Evolutionary conservation across 225 moss, liverwort and hornwort genomes (phyloP), one percentile per base, ranked within the genome.

Genomic region (Climacium dendroides): DNA sequence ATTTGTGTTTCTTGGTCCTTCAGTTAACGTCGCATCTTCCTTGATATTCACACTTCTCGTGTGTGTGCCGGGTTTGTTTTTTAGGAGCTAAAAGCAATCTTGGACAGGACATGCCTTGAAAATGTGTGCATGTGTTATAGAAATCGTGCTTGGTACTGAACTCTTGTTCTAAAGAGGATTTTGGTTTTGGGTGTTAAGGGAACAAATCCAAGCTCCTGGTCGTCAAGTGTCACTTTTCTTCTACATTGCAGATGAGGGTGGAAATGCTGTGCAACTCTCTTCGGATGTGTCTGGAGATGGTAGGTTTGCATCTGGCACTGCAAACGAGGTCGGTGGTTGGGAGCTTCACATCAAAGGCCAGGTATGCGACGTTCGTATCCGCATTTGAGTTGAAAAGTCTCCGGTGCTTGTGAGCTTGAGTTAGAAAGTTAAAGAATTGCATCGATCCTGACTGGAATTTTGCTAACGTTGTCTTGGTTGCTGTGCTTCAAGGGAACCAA

Each of bases 201-300:
- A 88, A 81, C 87, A 90, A 85, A 89, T 41, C 55, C 69, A 91
- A 88, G 61, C 71, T 83, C 87, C 93, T 89, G 83, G 74, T 81
- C 91, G 89, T 86, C 88, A 94, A 91, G 93, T 92, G 48, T 95
- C 97, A 59, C 89, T 99, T 47, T 95, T 99, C 74, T 97, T 97
- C 92, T 99, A 99, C 83, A 73, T 99, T 85, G 95, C 95, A 64
- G 95, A 97, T 88, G 99, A 99, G 86, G 90, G 88, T 67, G 93
- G 93, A 71, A 86, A 88, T 74, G n/a, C 93, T 16, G 61, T 99
- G 84, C 89, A 87, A 47, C 85, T 97, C 35, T 96, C 90, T 89
- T 92, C 95, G 73, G 90, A 92, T 60, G 83, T 64, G 57, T 89
- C 91, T 61, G 89, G 91, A 84, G 90, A 86, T 75, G 71, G 87